Evolutionary conservation across 257 asterid species (phyloP), one percentile per base, ranked within the genome.

Genomic region (Cruciata laevipes): DNA sequence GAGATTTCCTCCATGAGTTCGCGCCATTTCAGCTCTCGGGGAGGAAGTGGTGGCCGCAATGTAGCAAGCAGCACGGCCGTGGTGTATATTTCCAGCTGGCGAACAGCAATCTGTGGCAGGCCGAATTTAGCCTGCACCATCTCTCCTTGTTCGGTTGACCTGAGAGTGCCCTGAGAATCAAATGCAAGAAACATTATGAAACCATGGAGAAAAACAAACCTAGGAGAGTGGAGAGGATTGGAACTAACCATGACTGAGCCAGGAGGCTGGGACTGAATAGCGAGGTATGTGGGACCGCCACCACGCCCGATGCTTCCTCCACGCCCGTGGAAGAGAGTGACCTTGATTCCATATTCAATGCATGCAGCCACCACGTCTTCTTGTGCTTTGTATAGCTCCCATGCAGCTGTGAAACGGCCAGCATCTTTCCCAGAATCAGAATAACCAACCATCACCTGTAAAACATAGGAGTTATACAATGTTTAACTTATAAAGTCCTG

Each of bases 241-340:
- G 63, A 78, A 65, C 86, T 83, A 69, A 92, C 98, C 99, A 87
- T 88, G 69, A 93, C 97, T 6, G 99, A 90, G 61, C 99, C 99
- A 49, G 97, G 99, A 0, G 99, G 99, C 60, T 93, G 99, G 66
- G 99, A 93, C 77, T 90, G 99, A 76, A 93, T 93, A 55, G 99
- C 99, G 58, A 93, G 86, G 76, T 86, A 75, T 5, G 99, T 93
- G 12, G 97, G 99, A 59, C 99, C 99, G 61, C 99, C 99, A 69
- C 99, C 99, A 23, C 98, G 96, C 7, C 98, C 98, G 52, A 93
- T 93, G 78, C 98, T 93, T 71, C 98, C 98, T 65, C 98, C 98
- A 40, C 97, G 97, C n/a, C 98, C 98, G 71, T 93, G 98, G 85
- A 93, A 93, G 33, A 93, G 83, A 67, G 98, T 93, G 60, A 88